Evolutionary conservation across 2,329 filamentous ascomycete species (phyloP), one percentile per base, ranked within the genome.

Genomic region (Fusarium anthophilum): DNA sequence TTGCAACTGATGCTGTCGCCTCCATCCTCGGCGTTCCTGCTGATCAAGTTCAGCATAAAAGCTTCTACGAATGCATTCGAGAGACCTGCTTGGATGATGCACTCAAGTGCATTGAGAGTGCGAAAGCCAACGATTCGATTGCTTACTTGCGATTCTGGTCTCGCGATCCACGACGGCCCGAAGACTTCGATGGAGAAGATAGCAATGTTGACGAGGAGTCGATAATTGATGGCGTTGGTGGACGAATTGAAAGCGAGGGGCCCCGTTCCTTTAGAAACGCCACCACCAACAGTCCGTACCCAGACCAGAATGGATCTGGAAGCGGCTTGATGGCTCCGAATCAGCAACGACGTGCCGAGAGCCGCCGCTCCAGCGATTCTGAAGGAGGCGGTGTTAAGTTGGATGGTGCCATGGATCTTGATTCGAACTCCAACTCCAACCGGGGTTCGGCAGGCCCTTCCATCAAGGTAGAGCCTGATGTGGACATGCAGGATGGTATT

Each of bases 51-150:
- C 88, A 91, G 72, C 91, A 93, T 47, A 92, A 91, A 76, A 95
- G 93, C 80, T 97, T 97, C 81, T 97, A 97, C 81, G 93, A 94
- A 77, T 96, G 93, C 79, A 96, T 97, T 57, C 90, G 93, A 65
- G 90, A 93, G 75, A 92, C 91, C 69, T 96, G 93, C 75, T 85
- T 96, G 35, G 85, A 89, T 14, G 93, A 96, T 76, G 94, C 94
- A 8, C 90, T 96, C 39, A 89, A 90, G 70, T 95, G 93, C 77
- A 83, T 97, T 38, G 94, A 97, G 81, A 93, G 92, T 74, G 94
- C 94, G 28, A 97, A 97, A 80, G 92, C 92, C 35, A 97, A 97
- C 77, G 94, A 97, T 80, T 97, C 94, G 5, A 96, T 97, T 77
- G 94, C 94, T 5, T 97, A 97, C 78, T 86, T 97, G 67, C 92